Conservation (phyloP, 2,329 filamentous ascomycete genomes). For the Fusarium hainanense region DNA sequence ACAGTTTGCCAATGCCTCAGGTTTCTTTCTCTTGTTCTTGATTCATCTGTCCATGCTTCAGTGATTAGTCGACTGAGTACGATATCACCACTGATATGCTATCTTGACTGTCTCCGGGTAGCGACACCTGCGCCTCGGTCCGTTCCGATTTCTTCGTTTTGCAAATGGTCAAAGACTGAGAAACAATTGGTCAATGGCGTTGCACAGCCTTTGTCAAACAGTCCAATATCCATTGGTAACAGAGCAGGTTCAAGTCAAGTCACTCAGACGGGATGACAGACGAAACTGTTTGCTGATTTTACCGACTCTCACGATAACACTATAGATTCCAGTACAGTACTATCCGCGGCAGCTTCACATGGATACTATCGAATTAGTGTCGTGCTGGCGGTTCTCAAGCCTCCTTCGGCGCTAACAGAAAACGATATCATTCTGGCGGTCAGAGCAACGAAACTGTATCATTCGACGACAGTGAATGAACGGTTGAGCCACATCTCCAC, state of each 20-base stretch:
- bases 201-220: slow-evolving; percentile 27
- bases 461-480: slow-evolving; percentile 1
- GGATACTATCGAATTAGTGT: slow-evolving; percentile 3
- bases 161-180: slow-evolving; percentile 15
- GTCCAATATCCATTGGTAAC: neutral
- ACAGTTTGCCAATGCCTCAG: slow-evolving; percentile 37
- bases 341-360: neutral
- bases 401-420: slow-evolving; percentile 15
- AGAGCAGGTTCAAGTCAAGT: neutral
- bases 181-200: slow-evolving; percentile 26
- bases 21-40: slow-evolving; percentile 1
- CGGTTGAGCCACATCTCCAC: slow-evolving; percentile 10
- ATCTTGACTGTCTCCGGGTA: slow-evolving; percentile 11
- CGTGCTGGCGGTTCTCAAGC: neutral
- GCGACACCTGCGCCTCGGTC: slow-evolving; percentile 36
- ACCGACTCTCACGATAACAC: slow-evolving; percentile 6
- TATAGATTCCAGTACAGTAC: neutral
- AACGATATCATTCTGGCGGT: slow-evolving; percentile 33
- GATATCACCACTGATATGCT: neutral
- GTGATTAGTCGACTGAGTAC: neutral
- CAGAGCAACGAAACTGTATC: slow-evolving; percentile 13
- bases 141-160: slow-evolving; percentile 37
- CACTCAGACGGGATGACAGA: neutral
- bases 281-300: slow-evolving; percentile 5
- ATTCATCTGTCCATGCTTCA: slow-evolving; percentile 1